These are phyloP conservation scores for Ceratocystis smalleyi DNA, from an alignment of 2,329 filamentous ascomycete genomes.

Conservation along the genomic window DNA sequence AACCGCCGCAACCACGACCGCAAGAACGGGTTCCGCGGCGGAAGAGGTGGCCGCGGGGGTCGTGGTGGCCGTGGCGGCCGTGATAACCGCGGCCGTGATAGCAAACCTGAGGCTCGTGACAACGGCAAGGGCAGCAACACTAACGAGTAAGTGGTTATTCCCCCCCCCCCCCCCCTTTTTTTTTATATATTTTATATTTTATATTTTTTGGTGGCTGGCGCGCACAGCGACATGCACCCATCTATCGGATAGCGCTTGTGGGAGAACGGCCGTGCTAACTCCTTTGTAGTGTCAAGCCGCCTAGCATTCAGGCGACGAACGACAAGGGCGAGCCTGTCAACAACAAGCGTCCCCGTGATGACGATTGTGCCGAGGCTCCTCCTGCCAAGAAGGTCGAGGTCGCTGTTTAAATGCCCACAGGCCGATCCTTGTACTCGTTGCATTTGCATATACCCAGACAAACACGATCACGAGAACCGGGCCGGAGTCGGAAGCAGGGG, in stretches of 20 bases:
- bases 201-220: background rate
- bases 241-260: background rate
- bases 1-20: conserved; percentile 46
- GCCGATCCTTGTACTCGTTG: background rate
- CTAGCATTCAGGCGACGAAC: conserved; percentile 33
- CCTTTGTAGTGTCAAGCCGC: conserved; percentile 23
- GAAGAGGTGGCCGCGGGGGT: conserved; percentile 28
- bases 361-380: conserved; percentile 29
- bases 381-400: conserved; percentile 49
- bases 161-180: too few species aligned
- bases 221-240: conserved; percentile 18
- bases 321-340: conserved; percentile 27
- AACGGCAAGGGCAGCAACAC: conserved; percentile 22
- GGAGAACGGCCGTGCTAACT: conserved; percentile 5
- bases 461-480: background rate
- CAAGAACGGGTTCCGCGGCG: conserved; percentile 40
- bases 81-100: conserved; percentile 22
- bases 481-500: background rate
- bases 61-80: conserved; percentile 27
- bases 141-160: conserved; percentile 26
- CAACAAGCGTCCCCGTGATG: conserved; percentile 41
- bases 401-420: conserved; percentile 19
- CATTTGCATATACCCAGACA: background rate
- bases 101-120: conserved; percentile 11
- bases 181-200: too few species aligned